Evolutionary conservation across 352 stramenopile species (phyloP).

Genomic region (Phytophthora idaei): DNA sequence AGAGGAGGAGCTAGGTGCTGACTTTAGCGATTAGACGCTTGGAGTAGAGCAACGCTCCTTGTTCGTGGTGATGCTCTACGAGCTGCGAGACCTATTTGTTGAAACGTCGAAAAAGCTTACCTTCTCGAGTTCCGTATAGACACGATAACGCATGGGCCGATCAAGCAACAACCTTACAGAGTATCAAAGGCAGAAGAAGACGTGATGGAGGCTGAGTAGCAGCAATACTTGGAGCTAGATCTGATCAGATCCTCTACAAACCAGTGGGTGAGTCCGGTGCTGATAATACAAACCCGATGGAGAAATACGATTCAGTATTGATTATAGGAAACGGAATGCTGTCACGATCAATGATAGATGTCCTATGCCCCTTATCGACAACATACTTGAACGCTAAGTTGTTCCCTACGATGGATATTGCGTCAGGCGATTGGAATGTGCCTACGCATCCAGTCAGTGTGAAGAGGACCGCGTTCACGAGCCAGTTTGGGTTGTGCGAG

Average conservation of each 20-base stretch:
- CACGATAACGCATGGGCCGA: not conserved
- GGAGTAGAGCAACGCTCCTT: not conserved
- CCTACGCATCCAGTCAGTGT: too few species aligned
- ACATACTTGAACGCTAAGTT: too few species aligned
- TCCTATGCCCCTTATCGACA: too few species aligned
- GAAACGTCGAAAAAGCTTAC: not conserved
- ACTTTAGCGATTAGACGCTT: too few species aligned
- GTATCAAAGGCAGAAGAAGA: not conserved
- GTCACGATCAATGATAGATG: too few species aligned
- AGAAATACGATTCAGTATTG: not conserved
- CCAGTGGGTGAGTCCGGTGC: not conserved
- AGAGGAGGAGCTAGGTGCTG: too few species aligned
- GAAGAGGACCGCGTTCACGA: too few species aligned
- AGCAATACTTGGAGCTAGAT: not conserved
- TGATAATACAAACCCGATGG: not conserved
- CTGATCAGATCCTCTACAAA: not conserved
- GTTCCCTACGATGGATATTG: too few species aligned
- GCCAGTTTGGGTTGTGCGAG: too few species aligned
- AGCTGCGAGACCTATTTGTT: conserved; percentile 5
- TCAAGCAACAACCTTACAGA: not conserved
- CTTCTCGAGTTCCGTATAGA: conserved; percentile 1
- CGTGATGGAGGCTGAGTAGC: not conserved
- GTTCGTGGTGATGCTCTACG: not conserved
- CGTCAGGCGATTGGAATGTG: too few species aligned
- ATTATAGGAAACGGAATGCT: too few species aligned